These are phyloP conservation scores for Arthrobotrys pseudoclavata DNA, from an alignment of 2,329 filamentous ascomycete species.

Conservation along the genomic window DNA sequence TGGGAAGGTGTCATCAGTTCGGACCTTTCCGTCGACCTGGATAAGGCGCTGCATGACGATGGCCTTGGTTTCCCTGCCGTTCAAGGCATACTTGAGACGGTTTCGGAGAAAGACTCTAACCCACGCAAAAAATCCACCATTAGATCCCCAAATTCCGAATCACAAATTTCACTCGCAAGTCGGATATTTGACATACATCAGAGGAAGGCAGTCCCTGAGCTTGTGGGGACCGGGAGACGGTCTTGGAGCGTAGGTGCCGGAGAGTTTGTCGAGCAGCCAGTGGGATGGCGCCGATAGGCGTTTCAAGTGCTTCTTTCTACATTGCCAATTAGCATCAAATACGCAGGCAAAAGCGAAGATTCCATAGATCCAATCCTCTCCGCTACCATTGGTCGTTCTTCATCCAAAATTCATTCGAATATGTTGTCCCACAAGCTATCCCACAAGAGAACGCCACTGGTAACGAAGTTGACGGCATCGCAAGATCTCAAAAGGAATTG, in stretches of 20 bases:
- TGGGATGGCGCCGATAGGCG: conserved; percentile 98
- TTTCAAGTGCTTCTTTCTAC: conserved; percentile 97
- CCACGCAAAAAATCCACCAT: conserved; percentile 28
- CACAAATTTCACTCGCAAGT: conserved; percentile 5
- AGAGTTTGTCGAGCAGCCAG: conserved; percentile 99
- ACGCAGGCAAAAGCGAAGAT: conserved; percentile 10
- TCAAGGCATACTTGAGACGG: conserved; percentile 99
- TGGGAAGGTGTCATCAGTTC: conserved; percentile 97
- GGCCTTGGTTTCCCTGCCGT: conserved; percentile 93
- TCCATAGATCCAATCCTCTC: conserved; percentile 21
- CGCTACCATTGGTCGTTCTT: conserved; percentile 25
- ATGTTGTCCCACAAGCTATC: conserved; percentile 10
- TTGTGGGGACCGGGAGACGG: conserved; percentile 94
- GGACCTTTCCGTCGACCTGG: conserved; percentile 99
- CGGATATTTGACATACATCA: conserved; percentile 69
- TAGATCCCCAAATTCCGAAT: conserved; percentile 25
- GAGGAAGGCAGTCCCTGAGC: conserved; percentile 97
- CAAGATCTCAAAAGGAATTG: conserved; percentile 1
- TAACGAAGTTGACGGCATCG: conserved; percentile 35
- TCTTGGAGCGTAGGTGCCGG: conserved; percentile 83
- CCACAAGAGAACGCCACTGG: conserved; percentile 21
- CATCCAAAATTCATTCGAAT: conserved; percentile 9
- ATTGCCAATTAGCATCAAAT: conserved; percentile 49
- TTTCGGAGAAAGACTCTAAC: conserved; percentile 66
- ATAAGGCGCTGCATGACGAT: conserved; percentile 99